Evolutionary conservation across 192 early-diverging fungal genomes (phyloP), one percentile per base, ranked within the genome.

Genomic region (Allomyces macrogynus): DNA sequence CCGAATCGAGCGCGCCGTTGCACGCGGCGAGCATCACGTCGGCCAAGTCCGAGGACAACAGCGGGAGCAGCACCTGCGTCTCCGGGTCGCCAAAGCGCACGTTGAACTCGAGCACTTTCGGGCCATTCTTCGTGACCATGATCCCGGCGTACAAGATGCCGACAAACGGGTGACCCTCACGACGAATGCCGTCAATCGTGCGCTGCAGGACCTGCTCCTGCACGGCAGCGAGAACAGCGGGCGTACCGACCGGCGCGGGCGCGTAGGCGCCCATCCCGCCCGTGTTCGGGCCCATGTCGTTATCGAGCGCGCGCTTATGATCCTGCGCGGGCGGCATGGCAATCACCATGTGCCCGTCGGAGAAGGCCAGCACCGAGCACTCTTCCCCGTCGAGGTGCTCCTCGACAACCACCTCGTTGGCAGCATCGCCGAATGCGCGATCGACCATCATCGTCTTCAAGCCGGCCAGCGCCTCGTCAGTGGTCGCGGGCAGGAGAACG

Each of bases 251-350:
- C 18, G 96, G 94, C 0, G 94, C 92, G 22, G 96, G 96, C 43
- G 88, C 90, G 71, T 99, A 99, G 64, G 89, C 90, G 10, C 96
- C 96, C 96, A 99, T 99, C 62, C 96, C 96, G 66, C 96, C 96
- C 3, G 93, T 97, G 80, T 97, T 99, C 64, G 88, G 89, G 0
- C 96, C 93, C 68, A 74, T 74, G 70, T 99, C 96, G 69, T 87
- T 85, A 64, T 99, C 92, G 67, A 85, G 81, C n/a, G 87, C 88
- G 43, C 96, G 89, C 78, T 99, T 99, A 78, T 99, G 96, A 72
- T 99, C 96, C 79, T 99, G 96, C 27, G 93, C 93, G 61, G 88
- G 88, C 11, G 96, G 96, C 70, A 93, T 78, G 57, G 87, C 76
- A 25, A 89, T 72, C 61, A 97, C 77, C 0, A 91, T 93, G 81